Evolutionary conservation across 495 filamentous ascomycete species (phyloP).

Genomic region (Aspergillus sclerotioniger): DNA sequence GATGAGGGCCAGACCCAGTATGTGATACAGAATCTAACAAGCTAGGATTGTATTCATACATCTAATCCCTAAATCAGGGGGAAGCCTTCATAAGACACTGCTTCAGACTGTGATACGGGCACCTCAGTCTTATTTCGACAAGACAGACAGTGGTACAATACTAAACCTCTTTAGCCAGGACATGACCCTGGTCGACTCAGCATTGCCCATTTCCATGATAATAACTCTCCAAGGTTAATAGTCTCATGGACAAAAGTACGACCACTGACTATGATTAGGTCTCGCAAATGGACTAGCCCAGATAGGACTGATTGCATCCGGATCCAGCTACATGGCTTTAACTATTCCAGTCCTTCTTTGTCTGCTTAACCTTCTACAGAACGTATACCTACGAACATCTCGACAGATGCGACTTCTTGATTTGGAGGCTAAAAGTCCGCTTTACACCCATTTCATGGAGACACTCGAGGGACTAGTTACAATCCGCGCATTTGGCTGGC

Average conservation of each 20-base stretch:
- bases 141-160: neutral
- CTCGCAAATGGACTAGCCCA: neutral
- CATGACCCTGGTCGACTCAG: neutral
- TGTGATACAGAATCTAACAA: too few relatives aligned
- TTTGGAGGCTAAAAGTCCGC: neutral
- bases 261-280: too few relatives aligned
- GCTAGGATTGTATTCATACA: too few relatives aligned
- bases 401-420: neutral
- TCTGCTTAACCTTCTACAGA: neutral
- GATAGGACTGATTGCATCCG: neutral
- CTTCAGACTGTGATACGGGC: neutral
- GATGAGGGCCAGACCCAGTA: too few relatives aligned
- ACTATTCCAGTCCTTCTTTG: neutral
- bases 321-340: neutral
- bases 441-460: neutral
- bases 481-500: neutral
- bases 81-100: neutral
- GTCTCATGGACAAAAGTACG: too few relatives aligned
- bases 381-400: neutral
- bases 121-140: conserved; percentile 14
- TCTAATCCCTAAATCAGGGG: too few relatives aligned
- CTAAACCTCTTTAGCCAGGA: neutral
- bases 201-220: neutral
- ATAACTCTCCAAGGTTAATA: neutral
- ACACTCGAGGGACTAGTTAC: neutral